Conservation (phyloP, 768 basidiomycete species). For the Lactarius pseudohatsudake region DNA sequence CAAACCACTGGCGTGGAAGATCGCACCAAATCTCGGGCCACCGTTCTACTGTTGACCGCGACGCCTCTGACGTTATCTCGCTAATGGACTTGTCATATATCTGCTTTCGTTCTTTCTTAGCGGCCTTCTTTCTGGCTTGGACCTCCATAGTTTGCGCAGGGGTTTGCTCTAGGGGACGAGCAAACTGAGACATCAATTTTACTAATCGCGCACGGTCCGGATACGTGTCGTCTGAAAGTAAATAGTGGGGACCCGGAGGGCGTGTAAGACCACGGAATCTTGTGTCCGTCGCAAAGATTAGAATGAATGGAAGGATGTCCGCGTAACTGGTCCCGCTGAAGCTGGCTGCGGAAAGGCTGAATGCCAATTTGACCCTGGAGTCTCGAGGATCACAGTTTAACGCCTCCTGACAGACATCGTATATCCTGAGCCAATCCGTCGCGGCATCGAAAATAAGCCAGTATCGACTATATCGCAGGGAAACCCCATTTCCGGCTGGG, state of each 20-base stretch:
- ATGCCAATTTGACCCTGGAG: neutral
- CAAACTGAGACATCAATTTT: neutral
- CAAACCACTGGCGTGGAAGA: neutral
- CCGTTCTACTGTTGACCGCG: neutral
- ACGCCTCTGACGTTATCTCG: neutral
- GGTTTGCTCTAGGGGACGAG: neutral
- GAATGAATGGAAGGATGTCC: neutral
- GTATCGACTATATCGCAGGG: conserved; percentile 12
- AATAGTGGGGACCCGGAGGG: neutral
- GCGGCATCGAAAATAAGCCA: conserved; percentile 13
- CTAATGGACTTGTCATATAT: neutral
- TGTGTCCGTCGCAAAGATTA: neutral
- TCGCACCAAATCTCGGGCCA: neutral
- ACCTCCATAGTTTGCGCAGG: neutral
- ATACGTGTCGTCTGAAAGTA: neutral
- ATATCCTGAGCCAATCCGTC: conserved; percentile 3
- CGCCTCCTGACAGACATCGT: neutral
- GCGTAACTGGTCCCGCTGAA: neutral
- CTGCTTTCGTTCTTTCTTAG: neutral
- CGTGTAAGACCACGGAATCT: neutral
- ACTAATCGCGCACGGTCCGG: neutral
- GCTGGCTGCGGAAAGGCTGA: conserved; percentile 5
- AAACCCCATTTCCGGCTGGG: neutral
- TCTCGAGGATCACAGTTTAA: neutral
- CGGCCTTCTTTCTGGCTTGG: no score